Evolutionary conservation across 768 basidiomycete species (phyloP).

Genomic region (Trametes meyenii): DNA sequence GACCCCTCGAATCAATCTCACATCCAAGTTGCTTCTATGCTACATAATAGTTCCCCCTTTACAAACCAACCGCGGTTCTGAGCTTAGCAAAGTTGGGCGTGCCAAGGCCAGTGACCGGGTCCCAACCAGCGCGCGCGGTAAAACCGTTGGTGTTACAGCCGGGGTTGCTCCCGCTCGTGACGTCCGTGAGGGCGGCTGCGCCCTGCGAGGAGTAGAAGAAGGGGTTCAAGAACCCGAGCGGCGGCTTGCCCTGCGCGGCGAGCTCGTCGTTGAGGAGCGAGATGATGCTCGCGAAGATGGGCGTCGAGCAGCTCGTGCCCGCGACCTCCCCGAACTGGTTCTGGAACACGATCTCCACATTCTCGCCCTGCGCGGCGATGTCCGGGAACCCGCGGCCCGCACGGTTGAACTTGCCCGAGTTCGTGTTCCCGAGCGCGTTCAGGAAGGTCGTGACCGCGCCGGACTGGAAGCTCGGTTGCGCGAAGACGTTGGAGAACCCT

Average conservation of each 20-base stretch:
- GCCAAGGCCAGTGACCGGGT: conserved; percentile 31
- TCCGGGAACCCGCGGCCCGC: conserved; percentile 51
- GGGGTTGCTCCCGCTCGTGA: conserved; percentile 32
- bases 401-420: conserved; percentile 34
- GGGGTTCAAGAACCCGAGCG: conserved; percentile 41
- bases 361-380: conserved; percentile 41
- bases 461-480: conserved; percentile 39
- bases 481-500: conserved; percentile 40
- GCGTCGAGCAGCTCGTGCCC: conserved; percentile 37
- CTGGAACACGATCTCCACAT: conserved; percentile 33
- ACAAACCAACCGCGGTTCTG: conserved; percentile 3
- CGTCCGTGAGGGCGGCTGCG: conserved; percentile 30
- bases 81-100: conserved; percentile 22
- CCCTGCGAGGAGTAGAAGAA: conserved; percentile 33
- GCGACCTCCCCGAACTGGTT: conserved; percentile 23
- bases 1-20: no score
- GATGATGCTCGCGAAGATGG: conserved; percentile 37
- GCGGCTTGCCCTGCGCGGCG: conserved; percentile 30
- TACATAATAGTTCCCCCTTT: neutral
- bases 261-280: conserved; percentile 39
- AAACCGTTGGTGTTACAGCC: conserved; percentile 41
- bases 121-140: conserved; percentile 35
- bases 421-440: conserved; percentile 30
- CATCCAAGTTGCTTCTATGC: no score
- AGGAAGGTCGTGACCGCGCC: conserved; percentile 41